Evolutionary conservation across 2,329 filamentous ascomycete species (phyloP).

Genomic region (Endoconidiophora laricicola): DNA sequence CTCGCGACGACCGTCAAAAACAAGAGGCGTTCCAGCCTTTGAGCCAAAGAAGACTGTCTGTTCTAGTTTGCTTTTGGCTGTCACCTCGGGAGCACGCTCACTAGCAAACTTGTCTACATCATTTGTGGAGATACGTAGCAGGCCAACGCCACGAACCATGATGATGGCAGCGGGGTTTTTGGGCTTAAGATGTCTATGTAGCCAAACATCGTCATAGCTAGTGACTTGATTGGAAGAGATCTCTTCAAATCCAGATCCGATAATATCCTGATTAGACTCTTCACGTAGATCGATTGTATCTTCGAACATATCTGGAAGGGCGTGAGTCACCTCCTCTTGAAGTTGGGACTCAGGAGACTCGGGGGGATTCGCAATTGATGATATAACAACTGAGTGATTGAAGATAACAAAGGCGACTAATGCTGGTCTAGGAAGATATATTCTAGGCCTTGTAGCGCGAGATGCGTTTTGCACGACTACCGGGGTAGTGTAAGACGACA

Average conservation of each 20-base stretch:
- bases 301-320: slow-evolving; percentile 55
- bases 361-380: slow-evolving; percentile 51
- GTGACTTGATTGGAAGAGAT: slow-evolving; percentile 16
- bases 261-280: slow-evolving; percentile 44
- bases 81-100: slow-evolving; percentile 44
- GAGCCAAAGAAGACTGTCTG: slow-evolving; percentile 88
- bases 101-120: slow-evolving; percentile 44
- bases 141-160: slow-evolving; percentile 44
- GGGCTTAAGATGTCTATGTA: slow-evolving; percentile 34
- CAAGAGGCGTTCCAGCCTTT: slow-evolving; percentile 69
- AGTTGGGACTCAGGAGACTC: slow-evolving; percentile 65
- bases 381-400: slow-evolving; percentile 57
- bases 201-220: slow-evolving; percentile 29
- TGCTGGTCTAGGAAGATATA: slow-evolving; percentile 64
- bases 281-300: slow-evolving; percentile 69
- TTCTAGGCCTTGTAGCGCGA: slow-evolving; percentile 33
- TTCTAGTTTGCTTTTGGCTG: slow-evolving; percentile 76
- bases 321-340: slow-evolving; percentile 42
- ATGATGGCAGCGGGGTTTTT: slow-evolving; percentile 48
- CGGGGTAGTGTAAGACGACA: slow-evolving; percentile 46
- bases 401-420: slow-evolving; percentile 73
- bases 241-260: slow-evolving; percentile 49
- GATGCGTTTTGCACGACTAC: slow-evolving; percentile 25
- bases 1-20: slow-evolving; percentile 54
- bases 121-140: slow-evolving; percentile 40